Percentiles rank a stretch among this genome's conserved stretches.
Conservation (phyloP, 2,329 filamentous ascomycete genomes). For the Clathrospora elynae region DNA sequence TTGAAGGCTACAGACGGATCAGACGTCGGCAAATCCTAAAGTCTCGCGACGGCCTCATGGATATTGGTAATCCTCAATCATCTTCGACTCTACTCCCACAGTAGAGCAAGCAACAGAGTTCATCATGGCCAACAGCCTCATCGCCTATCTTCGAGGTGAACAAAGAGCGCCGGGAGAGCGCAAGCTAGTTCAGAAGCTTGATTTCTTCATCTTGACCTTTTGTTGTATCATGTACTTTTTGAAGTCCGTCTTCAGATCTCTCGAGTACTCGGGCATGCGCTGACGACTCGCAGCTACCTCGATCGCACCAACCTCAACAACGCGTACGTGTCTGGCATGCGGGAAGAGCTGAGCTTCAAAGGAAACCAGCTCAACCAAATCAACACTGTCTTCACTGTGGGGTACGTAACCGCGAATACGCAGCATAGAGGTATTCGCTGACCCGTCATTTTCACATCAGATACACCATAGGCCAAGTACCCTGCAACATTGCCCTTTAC, state of each 20-base stretch:
- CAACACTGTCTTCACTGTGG: conserved; percentile 47
- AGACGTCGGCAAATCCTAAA: neutral
- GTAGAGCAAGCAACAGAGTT: no score
- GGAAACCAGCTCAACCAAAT: conserved; percentile 55
- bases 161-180: conserved; percentile 48
- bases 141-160: conserved; percentile 44
- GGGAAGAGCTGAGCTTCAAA: conserved; percentile 47
- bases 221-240: conserved; percentile 59
- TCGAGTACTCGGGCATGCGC: neutral
- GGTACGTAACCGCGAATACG: conserved; percentile 14
- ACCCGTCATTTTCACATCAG: neutral
- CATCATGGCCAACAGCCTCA: conserved; percentile 36
- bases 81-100: no score
- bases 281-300: conserved; percentile 40
- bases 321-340: conserved; percentile 52
- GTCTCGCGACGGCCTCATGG: no score
- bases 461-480: conserved; percentile 60
- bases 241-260: conserved; percentile 26
- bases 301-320: conserved; percentile 52
- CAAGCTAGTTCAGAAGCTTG: conserved; percentile 62
- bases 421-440: neutral
- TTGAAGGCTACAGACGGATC: conserved; percentile 4
- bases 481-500: conserved; percentile 58
- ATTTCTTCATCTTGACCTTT: conserved; percentile 68
- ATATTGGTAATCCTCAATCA: no score